Conservation (phyloP, 495 filamentous ascomycete species). For the Thermothielavioides terrestris region DNA sequence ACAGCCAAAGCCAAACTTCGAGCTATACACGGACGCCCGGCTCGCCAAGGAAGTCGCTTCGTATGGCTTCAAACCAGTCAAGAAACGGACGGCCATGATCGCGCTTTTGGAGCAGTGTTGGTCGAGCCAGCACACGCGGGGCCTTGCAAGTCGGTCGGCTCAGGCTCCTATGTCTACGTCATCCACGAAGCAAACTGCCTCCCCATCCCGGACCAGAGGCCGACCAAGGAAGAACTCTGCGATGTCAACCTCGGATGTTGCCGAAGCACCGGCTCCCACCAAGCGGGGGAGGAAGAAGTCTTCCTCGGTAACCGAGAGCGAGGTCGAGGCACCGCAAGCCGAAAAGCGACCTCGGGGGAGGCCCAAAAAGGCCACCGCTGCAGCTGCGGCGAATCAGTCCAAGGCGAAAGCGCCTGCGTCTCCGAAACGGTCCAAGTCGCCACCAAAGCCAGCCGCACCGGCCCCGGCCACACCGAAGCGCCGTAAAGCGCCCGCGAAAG, state of each 20-base stretch:
- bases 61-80: slow-evolving; percentile 71
- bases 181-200: slow-evolving; percentile 7
- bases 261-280: neutral
- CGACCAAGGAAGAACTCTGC: slow-evolving; percentile 34
- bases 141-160: neutral
- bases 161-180: slow-evolving; percentile 20
- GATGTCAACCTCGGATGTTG: slow-evolving; percentile 3
- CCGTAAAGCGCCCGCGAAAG: slow-evolving; percentile 19
- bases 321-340: neutral
- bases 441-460: slow-evolving; percentile 11
- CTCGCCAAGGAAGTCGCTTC: slow-evolving; percentile 52
- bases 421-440: slow-evolving; percentile 3
- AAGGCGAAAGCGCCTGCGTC: slow-evolving; percentile 1
- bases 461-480: slow-evolving; percentile 14
- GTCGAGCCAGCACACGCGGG: slow-evolving; percentile 36
- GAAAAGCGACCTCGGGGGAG: slow-evolving; percentile 11
- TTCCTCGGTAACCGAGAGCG: neutral
- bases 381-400: slow-evolving; percentile 10
- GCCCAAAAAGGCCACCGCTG: slow-evolving; percentile 14
- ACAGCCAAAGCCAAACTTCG: slow-evolving; percentile 48
- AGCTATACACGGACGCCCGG: slow-evolving; percentile 53
- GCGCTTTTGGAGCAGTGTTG: slow-evolving; percentile 65
- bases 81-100: slow-evolving; percentile 62
- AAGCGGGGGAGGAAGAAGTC: neutral
- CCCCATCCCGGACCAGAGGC: slow-evolving; percentile 33